Base-by-base conservation (phyloP, 2,329 filamentous ascomycete species). In the Pyricularia grisea region DNA sequence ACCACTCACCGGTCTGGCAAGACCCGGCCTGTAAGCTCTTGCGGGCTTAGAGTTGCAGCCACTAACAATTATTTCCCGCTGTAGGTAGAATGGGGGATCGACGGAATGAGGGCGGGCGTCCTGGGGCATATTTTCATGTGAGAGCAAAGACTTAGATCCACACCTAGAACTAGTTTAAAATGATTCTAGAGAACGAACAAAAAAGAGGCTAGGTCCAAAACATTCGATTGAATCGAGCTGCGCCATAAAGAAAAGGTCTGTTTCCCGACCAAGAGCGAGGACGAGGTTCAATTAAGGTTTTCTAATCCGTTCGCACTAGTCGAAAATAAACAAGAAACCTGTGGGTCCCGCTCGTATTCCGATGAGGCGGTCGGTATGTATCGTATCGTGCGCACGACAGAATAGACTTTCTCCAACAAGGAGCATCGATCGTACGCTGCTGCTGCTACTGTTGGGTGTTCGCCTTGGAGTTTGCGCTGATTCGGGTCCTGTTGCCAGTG, bases 241-340 rank as follows among this genome's bases (percentile, higher is more conserved):
- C 14, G 33, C 5, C 42, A 50, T 17, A n/a, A 36, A 36, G 42
- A 50, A 50, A 6, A 50, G 3, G 2, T 20, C 42, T 50, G 17
- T n/a, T n/a, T 50, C 6, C 17, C 17, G 42, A 50, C 42, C 17
- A 50, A n/a, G 17, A 9, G 42, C 42, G 42, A n/a, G 17, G 27
- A 28, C 60, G 60, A 63, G 60, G 60, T 63, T 30, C 60, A 28
- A 63, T 63, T 63, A 63, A 63, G 60, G 60, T n/a, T 63, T 63
- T 63, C 25, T 28, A 17, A 28, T 63, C 42, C 42, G 42, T 9
- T 50, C 42, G 42, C 42, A 50, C 42, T 50, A 50, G 42, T 50
- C 42, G 36, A 42, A 42, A 20, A 42, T 42, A 50, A 50, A 50
- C 42, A 50, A 42, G 36, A 42, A 50, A 50, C 42, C 42, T 50